Base-by-base conservation (phyloP, 2,329 filamentous ascomycete species). In the Parastagonospora nodorum region DNA sequence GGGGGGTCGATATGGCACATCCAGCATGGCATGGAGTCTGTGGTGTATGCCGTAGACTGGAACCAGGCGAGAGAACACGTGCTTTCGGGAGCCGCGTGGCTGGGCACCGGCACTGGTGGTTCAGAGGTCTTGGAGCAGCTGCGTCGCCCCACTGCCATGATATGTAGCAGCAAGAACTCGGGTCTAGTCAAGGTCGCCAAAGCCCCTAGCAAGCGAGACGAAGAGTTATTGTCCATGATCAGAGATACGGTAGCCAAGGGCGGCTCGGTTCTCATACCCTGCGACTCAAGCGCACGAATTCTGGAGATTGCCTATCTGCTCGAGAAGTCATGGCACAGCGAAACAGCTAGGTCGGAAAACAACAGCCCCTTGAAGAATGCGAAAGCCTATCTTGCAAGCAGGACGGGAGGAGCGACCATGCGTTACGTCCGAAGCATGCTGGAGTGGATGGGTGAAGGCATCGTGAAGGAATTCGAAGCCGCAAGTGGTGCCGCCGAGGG, bases 1-100 rank as follows among this genome's bases (percentile, higher is more conserved):
- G 94, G 94, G 72, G 94, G 94, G 48, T 97, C 94, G 19, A 96
- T 99, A 78, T 99, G 94, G 94, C 93, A 97, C 67, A 92, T 99
- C 58, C 93, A 97, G 67, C 92, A 97, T 77, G 92, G 92, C 0
- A 83, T 97, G 69, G 94, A 99, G 73, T 97, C 92, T 1, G 93
- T 99, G 36, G 92, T 99, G 1, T 97, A 99, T 66, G 93, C 94
- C 0, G 90, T 97, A 14, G 93, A 97, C 68, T 99, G 94, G 94
- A 97, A 97, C 64, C 92, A 97, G 75, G 91, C 89, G n/a, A 86
- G 91, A 61, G 94, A 99, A 72, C 96, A 96, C 75, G 92, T 97
- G 12, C 87, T 96, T 52, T 87, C 93, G 0, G 93, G 93, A 56
- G 94, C 94, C 16, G 92, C 93, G 24, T 97, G 94, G 91, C 82